These are phyloP conservation scores for Pseudonitzschia multistriata DNA, from an alignment of 108 stramenopile species.

Conservation along the genomic window DNA sequence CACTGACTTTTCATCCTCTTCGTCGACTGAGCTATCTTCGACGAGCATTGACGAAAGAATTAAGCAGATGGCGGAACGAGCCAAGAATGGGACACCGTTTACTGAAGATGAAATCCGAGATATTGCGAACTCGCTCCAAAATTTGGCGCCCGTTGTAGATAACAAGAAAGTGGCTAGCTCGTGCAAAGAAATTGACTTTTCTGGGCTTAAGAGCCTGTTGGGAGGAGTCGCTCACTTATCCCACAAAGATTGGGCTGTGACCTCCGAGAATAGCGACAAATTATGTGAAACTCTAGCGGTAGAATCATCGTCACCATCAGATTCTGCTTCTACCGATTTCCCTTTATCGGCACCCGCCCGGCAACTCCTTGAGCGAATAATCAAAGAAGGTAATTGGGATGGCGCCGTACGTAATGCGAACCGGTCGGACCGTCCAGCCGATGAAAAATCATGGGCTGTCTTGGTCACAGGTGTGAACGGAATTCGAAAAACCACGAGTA, in stretches of 20 bases:
- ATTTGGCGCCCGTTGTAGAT: constrained; percentile 20
- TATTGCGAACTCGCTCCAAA: constrained; percentile 31
- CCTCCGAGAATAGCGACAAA: constrained; percentile 43
- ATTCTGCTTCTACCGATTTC: constrained; percentile 7
- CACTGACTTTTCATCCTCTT: constrained; percentile 8
- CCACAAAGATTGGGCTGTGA: constrained; percentile 71
- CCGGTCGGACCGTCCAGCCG: constrained; percentile 5
- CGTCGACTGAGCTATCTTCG: not conserved
- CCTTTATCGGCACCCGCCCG: constrained; percentile 2
- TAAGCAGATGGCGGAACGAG: constrained; percentile 30
- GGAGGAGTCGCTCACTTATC: constrained; percentile 58
- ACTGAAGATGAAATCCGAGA: constrained; percentile 49
- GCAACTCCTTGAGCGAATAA: constrained; percentile 55
- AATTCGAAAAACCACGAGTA: constrained; percentile 81
- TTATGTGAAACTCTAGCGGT: constrained; percentile 30
- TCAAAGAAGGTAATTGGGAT: constrained; percentile 83
- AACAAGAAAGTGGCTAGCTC: not conserved
- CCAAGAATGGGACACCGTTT: constrained; percentile 40
- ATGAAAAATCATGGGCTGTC: constrained; percentile 68
- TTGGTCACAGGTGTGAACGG: constrained; percentile 89
- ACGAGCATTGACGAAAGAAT: constrained; percentile 16
- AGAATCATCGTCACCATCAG: constrained; percentile 15
- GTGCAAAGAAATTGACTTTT: constrained; percentile 34
- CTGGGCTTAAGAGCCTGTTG: constrained; percentile 36
- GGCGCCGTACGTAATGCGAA: constrained; percentile 42